phyloP scores from a whole-genome alignment of 495 filamentous ascomycete species.

The Penicillium ochrochloron region DNA sequence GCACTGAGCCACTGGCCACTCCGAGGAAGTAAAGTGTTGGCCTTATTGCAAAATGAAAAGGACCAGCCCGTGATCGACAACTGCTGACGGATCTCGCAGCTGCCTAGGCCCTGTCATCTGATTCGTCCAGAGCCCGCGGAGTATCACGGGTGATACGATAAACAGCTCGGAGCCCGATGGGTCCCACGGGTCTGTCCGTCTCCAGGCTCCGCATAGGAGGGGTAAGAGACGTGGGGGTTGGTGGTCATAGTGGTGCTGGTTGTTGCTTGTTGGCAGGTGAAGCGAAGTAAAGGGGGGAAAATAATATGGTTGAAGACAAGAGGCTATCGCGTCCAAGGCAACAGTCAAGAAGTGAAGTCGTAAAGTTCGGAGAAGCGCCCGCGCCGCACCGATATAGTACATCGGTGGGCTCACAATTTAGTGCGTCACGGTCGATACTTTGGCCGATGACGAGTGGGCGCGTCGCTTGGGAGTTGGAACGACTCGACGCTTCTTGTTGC shows the following conservation, averaged over 20 bases:
- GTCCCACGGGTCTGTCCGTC: not conserved
- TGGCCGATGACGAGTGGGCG: slow-evolving; percentile 38
- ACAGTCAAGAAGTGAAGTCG: slow-evolving; percentile 18
- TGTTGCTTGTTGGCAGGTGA: slow-evolving; percentile 5
- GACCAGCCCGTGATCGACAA: slow-evolving; percentile 15
- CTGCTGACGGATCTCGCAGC: slow-evolving; percentile 22
- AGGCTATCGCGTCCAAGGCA: slow-evolving; percentile 17
- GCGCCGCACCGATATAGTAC: slow-evolving; percentile 23
- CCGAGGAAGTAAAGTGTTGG: not conserved
- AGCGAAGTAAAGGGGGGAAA: slow-evolving; percentile 2
- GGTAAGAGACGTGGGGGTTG: slow-evolving; percentile 17
- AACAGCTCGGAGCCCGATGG: slow-evolving; percentile 8
- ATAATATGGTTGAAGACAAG: slow-evolving; percentile 11
- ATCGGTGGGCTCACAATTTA: slow-evolving; percentile 11
- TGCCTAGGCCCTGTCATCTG: slow-evolving; percentile 22
- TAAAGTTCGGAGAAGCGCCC: slow-evolving; percentile 28
- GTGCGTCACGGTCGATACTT: slow-evolving; percentile 16
- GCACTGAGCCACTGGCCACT: not conserved
- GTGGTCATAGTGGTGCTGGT: not conserved
- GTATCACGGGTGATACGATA: slow-evolving; percentile 26
- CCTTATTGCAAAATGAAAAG: not conserved
- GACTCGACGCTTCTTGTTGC: slow-evolving; percentile 47
- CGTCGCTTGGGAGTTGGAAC: slow-evolving; percentile 39
- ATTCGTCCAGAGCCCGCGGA: slow-evolving; percentile 17
- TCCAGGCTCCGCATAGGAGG: slow-evolving; percentile 4